Conservation (phyloP, 306 rosid genomes). For the Dalbergia cultrata region DNA sequence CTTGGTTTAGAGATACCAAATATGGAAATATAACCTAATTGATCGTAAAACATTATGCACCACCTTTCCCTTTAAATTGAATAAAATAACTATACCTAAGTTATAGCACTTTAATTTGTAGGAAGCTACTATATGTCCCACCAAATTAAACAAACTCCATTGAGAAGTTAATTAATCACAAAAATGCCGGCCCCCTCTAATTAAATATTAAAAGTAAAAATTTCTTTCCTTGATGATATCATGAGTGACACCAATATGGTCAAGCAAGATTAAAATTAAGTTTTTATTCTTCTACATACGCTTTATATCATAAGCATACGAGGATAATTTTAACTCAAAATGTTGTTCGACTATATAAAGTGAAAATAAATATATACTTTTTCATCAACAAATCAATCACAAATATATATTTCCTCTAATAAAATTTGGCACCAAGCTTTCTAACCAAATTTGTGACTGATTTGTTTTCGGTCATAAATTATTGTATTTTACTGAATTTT, state of each 20-base stretch:
- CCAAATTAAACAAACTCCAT: slow-evolving; percentile 21
- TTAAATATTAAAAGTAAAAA: background rate
- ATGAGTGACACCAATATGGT: background rate
- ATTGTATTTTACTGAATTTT: too few species aligned
- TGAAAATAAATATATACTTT: too few species aligned
- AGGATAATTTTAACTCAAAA: too few species aligned
- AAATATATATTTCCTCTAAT: too few species aligned
- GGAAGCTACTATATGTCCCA: background rate
- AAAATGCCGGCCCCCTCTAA: background rate
- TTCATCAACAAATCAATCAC: too few species aligned
- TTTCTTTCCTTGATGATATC: slow-evolving; percentile 21
- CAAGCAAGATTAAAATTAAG: background rate
- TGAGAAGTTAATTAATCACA: background rate
- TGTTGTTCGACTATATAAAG: too few species aligned
- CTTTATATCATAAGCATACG: background rate
- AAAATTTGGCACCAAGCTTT: too few species aligned
- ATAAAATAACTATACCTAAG: background rate
- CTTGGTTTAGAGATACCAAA: slow-evolving; percentile 1
- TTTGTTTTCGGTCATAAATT: too few species aligned
- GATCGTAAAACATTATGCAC: background rate
- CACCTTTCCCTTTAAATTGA: slow-evolving; percentile 1
- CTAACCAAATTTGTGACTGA: too few species aligned
- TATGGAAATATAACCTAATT: slow-evolving; percentile 22
- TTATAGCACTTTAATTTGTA: background rate
- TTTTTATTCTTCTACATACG: background rate